A percentile compares a stretch with the other conserved stretches of the same genome.
phyloP scores from a whole-genome alignment of 345 rosid species.

The Triadica sebifera region DNA sequence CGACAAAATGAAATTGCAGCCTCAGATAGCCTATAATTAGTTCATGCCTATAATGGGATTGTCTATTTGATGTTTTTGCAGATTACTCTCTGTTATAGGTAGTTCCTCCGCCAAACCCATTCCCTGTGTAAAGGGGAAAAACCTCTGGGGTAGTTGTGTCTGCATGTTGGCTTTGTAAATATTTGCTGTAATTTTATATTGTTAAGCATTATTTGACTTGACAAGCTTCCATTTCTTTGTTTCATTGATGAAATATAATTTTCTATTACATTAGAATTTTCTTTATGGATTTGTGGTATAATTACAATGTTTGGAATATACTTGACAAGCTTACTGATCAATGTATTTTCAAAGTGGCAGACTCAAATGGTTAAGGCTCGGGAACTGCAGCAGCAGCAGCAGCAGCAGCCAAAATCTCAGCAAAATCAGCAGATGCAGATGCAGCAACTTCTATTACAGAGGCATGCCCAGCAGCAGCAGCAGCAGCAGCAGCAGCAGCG shows the following conservation, averaged over 20 bases:
- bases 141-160: neutral
- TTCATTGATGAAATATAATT: neutral
- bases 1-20: neutral
- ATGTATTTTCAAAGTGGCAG: conserved; percentile 32
- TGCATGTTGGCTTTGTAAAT: neutral
- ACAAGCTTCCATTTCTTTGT: neutral
- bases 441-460: conserved; percentile 21
- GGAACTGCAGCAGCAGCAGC: conserved; percentile 31
- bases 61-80: neutral
- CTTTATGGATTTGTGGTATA: neutral
- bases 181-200: neutral
- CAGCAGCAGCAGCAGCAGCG: conserved; percentile 41
- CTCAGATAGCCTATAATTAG: neutral
- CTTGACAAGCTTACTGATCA: conserved; percentile 11
- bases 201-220: neutral
- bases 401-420: conserved; percentile 17
- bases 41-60: neutral
- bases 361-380: conserved; percentile 46
- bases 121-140: neutral
- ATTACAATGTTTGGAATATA: conserved; percentile 6
- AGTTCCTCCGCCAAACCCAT: neutral
- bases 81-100: neutral
- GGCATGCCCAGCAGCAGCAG: conserved; percentile 30
- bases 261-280: neutral
- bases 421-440: conserved; percentile 17